Evolutionary conservation across 345 rosid species (phyloP).

Genomic region (Firmiana major): DNA sequence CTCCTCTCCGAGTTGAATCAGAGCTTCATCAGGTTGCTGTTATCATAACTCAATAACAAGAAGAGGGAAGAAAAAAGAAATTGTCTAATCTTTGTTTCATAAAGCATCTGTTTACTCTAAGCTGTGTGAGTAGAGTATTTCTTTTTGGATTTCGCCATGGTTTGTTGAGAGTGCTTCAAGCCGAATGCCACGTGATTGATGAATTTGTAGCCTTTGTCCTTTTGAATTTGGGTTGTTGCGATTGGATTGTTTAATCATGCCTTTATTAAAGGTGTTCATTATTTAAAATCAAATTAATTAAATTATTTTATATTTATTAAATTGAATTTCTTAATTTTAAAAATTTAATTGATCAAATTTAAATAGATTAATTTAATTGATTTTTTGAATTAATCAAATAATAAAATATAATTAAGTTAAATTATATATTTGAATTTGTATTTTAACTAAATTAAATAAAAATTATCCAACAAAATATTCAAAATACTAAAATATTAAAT

Average conservation of each 20-base stretch:
- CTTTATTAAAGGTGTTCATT: too few species aligned
- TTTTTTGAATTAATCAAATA: too few species aligned
- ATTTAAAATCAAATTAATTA: too few species aligned
- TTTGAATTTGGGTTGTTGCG: not conserved
- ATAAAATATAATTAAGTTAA: too few species aligned
- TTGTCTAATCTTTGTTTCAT: not conserved
- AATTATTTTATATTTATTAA: too few species aligned
- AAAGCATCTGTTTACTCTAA: not conserved
- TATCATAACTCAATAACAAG: conserved; percentile 8
- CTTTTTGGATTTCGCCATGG: not conserved
- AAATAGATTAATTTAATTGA: too few species aligned
- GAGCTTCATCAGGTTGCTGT: conserved; percentile 3
- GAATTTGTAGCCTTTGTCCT: not conserved
- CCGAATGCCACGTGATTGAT: not conserved
- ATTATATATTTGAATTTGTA: too few species aligned
- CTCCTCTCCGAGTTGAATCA: conserved; percentile 31
- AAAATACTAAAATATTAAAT: too few species aligned
- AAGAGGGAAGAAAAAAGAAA: not conserved
- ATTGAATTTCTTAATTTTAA: too few species aligned
- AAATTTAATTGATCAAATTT: too few species aligned
- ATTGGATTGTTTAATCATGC: not conserved
- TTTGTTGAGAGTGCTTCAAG: not conserved
- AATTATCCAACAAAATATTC: too few species aligned
- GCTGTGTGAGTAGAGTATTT: not conserved
- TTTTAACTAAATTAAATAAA: too few species aligned